A percentile compares a stretch with the other conserved stretches of the same genome.
These are phyloP conservation scores for Glycine latifolia DNA, from an alignment of 306 rosid species.

Conservation along the genomic window DNA sequence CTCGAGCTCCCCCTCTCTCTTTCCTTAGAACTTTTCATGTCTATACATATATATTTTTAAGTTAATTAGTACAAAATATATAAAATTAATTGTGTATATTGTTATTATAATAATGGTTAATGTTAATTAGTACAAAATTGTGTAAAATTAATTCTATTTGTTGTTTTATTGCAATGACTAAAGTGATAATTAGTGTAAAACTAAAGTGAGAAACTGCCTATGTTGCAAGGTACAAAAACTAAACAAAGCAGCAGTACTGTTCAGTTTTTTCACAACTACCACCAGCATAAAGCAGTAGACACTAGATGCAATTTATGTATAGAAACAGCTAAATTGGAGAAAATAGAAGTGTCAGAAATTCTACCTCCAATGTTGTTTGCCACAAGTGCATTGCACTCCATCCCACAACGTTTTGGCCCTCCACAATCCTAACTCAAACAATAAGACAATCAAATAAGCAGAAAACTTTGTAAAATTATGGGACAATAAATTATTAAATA, in stretches of 20 bases:
- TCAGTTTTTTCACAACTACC: conserved; percentile 13
- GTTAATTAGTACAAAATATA: too few relatives aligned
- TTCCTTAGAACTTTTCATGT: too few relatives aligned
- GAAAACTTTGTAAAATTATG: conserved; percentile 17
- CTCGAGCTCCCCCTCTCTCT: too few relatives aligned
- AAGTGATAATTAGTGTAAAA: too few relatives aligned
- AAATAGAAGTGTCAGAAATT: conserved; percentile 19
- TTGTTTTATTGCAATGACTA: too few relatives aligned
- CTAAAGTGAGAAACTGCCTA: conserved; percentile 6
- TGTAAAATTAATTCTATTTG: too few relatives aligned
- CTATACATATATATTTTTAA: too few relatives aligned
- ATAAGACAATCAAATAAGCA: conserved; percentile 39
- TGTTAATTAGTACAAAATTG: too few relatives aligned
- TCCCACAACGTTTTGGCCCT: conserved; percentile 84
- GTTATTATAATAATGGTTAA: too few relatives aligned
- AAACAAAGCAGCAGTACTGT: conserved; percentile 20
- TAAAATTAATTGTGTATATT: too few relatives aligned
- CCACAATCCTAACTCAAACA: conserved; percentile 78
- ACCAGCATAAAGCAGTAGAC: conserved; percentile 8
- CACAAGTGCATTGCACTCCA: conserved; percentile 85
- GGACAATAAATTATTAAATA: neutral
- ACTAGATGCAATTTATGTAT: conserved; percentile 6
- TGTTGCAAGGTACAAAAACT: conserved; percentile 13
- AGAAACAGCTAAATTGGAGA: conserved; percentile 27
- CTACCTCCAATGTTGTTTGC: conserved; percentile 72